phyloP scores from a whole-genome alignment of 2,329 filamentous ascomycete species.

The Colletotrichum somersetense region DNA sequence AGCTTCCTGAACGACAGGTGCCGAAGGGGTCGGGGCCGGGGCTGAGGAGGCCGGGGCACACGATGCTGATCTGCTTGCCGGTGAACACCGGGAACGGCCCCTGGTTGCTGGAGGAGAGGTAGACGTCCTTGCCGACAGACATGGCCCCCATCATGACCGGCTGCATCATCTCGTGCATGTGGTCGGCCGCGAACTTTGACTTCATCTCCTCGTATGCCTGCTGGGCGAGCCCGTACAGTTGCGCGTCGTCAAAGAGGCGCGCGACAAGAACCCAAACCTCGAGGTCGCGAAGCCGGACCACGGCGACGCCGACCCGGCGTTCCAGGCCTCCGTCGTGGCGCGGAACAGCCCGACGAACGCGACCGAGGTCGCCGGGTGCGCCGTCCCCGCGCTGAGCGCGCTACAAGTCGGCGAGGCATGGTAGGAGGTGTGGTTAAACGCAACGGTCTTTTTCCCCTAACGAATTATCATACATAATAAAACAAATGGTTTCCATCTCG shows the following conservation, averaged over 20 bases:
- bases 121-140: conserved; percentile 2
- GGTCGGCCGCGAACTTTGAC: background rate
- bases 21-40: too few species aligned
- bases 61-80: background rate
- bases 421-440: background rate
- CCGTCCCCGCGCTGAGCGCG: background rate
- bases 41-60: background rate
- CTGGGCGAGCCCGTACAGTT: background rate
- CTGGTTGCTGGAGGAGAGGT: background rate
- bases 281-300: background rate
- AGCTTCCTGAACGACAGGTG: too few species aligned
- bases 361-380: background rate
- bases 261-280: background rate
- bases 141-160: conserved; percentile 13
- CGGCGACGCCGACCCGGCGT: background rate
- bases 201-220: background rate
- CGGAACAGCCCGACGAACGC: background rate
- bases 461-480: background rate
- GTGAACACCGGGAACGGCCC: background rate
- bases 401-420: background rate
- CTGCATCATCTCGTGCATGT: background rate
- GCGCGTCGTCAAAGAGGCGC: background rate
- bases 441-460: background rate
- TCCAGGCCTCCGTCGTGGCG: background rate
- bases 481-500: background rate